Conservation (phyloP, 495 filamentous ascomycete genomes). For the Oidiodendron maius region DNA sequence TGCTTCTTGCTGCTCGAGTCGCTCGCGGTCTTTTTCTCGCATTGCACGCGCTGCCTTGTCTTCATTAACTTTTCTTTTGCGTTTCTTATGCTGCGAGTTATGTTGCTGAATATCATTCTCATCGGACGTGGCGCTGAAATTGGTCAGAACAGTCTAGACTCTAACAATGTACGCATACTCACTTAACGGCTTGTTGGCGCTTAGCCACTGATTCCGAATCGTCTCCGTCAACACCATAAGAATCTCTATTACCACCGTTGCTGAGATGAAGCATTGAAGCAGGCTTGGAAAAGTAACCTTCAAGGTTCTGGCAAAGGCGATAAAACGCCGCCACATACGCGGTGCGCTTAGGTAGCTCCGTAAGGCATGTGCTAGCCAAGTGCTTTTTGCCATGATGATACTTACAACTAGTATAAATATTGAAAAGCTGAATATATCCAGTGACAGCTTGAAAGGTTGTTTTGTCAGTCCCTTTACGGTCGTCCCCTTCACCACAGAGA, state of each 20-base stretch:
- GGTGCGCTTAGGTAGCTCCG: too few relatives aligned
- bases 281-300: background rate
- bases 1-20: slow-evolving; percentile 39
- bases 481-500: background rate
- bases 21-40: slow-evolving; percentile 38
- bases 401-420: slow-evolving; percentile 15
- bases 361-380: background rate
- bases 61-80: slow-evolving; percentile 41
- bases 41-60: slow-evolving; percentile 36
- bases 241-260: slow-evolving; percentile 6
- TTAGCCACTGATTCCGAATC: background rate
- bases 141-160: background rate
- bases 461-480: slow-evolving; percentile 14
- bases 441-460: slow-evolving; percentile 5
- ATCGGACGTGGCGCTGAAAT: too few relatives aligned
- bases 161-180: background rate
- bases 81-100: slow-evolving; percentile 30
- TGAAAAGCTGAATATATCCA: slow-evolving; percentile 11
- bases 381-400: background rate
- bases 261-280: background rate
- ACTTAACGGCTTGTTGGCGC: background rate
- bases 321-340: background rate
- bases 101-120: too few relatives aligned
- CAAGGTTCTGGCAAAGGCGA: background rate
- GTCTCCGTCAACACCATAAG: too few relatives aligned